Evolutionary conservation across 345 rosid species (phyloP).

Genomic region (Ceriops zippeliana): DNA sequence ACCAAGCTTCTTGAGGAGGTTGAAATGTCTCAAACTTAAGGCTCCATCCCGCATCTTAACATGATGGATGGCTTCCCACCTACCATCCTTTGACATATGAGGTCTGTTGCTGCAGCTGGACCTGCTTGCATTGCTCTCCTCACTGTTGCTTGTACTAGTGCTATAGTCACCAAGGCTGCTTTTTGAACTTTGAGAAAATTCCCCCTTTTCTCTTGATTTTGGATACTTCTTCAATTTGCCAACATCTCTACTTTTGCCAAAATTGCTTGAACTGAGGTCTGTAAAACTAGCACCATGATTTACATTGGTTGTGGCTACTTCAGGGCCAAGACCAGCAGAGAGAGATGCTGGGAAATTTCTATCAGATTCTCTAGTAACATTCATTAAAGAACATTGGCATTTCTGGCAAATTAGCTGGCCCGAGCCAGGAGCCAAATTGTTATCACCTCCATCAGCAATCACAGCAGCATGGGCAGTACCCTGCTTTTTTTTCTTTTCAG

Average conservation of each 20-base stretch:
- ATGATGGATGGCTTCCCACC: constrained; percentile 80
- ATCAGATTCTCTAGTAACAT: constrained; percentile 37
- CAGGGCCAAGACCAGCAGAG: constrained; percentile 29
- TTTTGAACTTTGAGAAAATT: constrained; percentile 81
- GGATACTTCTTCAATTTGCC: constrained; percentile 39
- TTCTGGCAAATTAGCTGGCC: constrained; percentile 67
- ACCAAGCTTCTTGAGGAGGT: constrained; percentile 85
- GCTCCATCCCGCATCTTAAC: constrained; percentile 50
- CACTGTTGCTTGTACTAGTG: constrained; percentile 81
- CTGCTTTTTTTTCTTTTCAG: constrained; percentile 53
- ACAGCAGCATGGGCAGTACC: constrained; percentile 29
- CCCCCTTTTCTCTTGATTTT: constrained; percentile 61
- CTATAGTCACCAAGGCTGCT: constrained; percentile 76
- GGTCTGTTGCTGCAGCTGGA: constrained; percentile 84
- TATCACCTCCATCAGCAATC: constrained; percentile 31
- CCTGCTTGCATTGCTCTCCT: constrained; percentile 78
- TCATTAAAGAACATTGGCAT: constrained; percentile 63
- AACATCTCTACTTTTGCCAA: constrained; percentile 24
- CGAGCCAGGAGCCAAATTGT: constrained; percentile 27
- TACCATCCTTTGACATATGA: constrained; percentile 87
- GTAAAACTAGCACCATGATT: constrained; percentile 30
- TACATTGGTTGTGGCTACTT: constrained; percentile 32
- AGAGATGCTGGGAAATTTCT: constrained; percentile 29
- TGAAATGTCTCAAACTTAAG: constrained; percentile 71
- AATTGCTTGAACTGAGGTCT: constrained; percentile 31